phyloP scores from a whole-genome alignment of 495 filamentous ascomycete species.

The Podospora pseudoanserina region DNA sequence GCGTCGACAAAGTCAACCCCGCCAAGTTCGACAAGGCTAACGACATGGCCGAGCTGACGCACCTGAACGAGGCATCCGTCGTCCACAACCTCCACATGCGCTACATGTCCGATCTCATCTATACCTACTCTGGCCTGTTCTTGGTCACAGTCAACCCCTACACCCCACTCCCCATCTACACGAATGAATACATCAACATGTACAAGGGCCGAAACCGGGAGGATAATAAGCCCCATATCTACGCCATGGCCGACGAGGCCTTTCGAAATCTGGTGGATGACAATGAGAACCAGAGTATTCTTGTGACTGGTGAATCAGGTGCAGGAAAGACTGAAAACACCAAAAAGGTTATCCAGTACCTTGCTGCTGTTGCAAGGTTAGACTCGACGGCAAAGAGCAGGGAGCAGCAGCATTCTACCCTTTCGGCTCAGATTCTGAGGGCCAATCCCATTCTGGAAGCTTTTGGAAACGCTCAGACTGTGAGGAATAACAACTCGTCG shows the following conservation, averaged over 20 bases:
- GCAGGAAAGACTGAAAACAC: conserved; percentile 99
- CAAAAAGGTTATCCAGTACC: conserved; percentile 98
- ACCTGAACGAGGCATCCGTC: conserved; percentile 95
- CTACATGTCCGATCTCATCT: conserved; percentile 94
- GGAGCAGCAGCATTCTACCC: conserved; percentile 67
- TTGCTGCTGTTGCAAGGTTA: conserved; percentile 87
- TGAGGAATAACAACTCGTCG: conserved; percentile 97
- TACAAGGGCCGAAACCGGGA: conserved; percentile 87
- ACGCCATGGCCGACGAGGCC: conserved; percentile 95
- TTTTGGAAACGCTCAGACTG: conserved; percentile 97
- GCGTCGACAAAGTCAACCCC: conserved; percentile 97
- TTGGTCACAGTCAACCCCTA: conserved; percentile 97
- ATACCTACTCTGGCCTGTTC: conserved; percentile 98
- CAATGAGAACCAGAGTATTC: conserved; percentile 92
- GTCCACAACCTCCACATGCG: conserved; percentile 93
- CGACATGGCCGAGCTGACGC: conserved; percentile 98
- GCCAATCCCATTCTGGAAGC: conserved; percentile 98
- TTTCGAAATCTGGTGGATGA: conserved; percentile 95
- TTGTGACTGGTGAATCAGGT: conserved; percentile 97
- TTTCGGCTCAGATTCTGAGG: conserved; percentile 95
- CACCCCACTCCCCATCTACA: conserved; percentile 90
- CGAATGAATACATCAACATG: conserved; percentile 93
- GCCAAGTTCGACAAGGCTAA: conserved; percentile 99
- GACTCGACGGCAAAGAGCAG: conserved; percentile 65
- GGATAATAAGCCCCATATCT: conserved; percentile 96